A percentile compares a stretch with the other conserved stretches of the same genome.
phyloP scores from a whole-genome alignment of 2,329 filamentous ascomycete genomes.

The Ilyonectria sp. region DNA sequence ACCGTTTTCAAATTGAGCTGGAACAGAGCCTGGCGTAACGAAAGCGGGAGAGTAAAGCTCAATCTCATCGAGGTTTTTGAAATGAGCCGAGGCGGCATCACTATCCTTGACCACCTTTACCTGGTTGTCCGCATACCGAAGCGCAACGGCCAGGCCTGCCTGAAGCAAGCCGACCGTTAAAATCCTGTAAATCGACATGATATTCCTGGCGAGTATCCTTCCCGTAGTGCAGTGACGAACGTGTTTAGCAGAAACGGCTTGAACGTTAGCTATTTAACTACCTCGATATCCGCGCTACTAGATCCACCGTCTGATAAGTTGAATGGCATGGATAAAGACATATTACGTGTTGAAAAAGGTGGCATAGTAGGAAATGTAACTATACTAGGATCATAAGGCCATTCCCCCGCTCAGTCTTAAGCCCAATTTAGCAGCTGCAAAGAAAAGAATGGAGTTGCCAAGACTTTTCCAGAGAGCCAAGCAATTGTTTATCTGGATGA shows the following conservation, averaged over 20 bases:
- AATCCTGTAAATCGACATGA: slow-evolving; percentile 27
- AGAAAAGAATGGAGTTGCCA: slow-evolving; percentile 6
- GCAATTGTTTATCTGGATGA: slow-evolving; percentile 8
- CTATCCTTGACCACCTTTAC: slow-evolving; percentile 40
- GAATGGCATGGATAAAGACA: neutral
- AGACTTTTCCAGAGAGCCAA: slow-evolving; percentile 1
- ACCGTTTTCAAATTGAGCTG: slow-evolving; percentile 46
- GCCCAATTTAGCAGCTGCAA: slow-evolving; percentile 7
- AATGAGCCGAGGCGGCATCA: slow-evolving; percentile 42
- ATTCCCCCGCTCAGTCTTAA: slow-evolving; percentile 8
- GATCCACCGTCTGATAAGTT: neutral
- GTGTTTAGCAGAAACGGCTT: neutral
- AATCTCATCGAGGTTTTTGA: slow-evolving; percentile 39
- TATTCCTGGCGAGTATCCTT: neutral
- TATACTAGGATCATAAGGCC: neutral
- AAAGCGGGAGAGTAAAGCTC: slow-evolving; percentile 49
- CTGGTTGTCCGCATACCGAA: slow-evolving; percentile 49
- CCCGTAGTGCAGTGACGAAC: no score
- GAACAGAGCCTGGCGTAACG: slow-evolving; percentile 38
- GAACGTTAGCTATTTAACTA: neutral
- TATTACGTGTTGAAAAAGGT: neutral
- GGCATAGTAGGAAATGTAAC: neutral
- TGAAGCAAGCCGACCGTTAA: slow-evolving; percentile 34
- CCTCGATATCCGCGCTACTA: neutral
- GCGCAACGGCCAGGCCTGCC: slow-evolving; percentile 38